phyloP scores from a whole-genome alignment of 768 basidiomycete genomes.

The Thelephora ganbajun region DNA sequence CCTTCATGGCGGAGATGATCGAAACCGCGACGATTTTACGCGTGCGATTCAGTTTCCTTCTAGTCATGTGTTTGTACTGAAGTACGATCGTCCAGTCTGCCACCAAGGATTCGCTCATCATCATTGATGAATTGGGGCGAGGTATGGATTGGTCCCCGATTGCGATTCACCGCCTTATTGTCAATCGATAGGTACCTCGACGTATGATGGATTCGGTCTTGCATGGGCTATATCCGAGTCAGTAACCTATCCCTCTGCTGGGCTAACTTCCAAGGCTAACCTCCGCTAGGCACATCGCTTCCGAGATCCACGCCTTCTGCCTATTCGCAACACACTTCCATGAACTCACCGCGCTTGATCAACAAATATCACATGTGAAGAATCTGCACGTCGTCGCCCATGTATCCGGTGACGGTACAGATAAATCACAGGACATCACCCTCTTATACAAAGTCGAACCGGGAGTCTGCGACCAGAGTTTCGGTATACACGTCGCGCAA shows the following conservation, averaged over 20 bases:
- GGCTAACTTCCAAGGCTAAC: not conserved
- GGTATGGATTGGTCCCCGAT: slow-evolving; percentile 26
- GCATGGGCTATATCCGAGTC: slow-evolving; percentile 99
- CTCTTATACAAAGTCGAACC: slow-evolving; percentile 63
- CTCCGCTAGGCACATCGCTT: slow-evolving; percentile 69
- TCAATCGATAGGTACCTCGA: slow-evolving; percentile 63
- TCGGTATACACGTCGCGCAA: slow-evolving; percentile 95
- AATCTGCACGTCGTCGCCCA: slow-evolving; percentile 95
- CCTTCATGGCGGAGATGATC: slow-evolving; percentile 99
- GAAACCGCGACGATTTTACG: slow-evolving; percentile 93
- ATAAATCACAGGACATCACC: slow-evolving; percentile 62
- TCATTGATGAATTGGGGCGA: slow-evolving; percentile 94
- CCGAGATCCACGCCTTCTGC: slow-evolving; percentile 84
- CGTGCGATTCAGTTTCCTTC: slow-evolving; percentile 26
- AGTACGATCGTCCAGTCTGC: slow-evolving; percentile 45
- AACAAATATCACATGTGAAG: slow-evolving; percentile 76
- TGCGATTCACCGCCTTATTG: not conserved
- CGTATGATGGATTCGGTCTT: slow-evolving; percentile 93
- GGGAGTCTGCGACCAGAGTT: slow-evolving; percentile 92
- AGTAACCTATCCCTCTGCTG: slow-evolving; percentile 10
- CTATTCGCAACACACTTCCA: slow-evolving; percentile 98
- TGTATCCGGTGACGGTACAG: slow-evolving; percentile 38
- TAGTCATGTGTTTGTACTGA: not conserved
- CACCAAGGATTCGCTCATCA: slow-evolving; percentile 83
- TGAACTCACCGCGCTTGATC: slow-evolving; percentile 85